Evolutionary conservation across 192 early-diverging fungal genomes (phyloP).

Genomic region (Backusella parvicylindrica): DNA sequence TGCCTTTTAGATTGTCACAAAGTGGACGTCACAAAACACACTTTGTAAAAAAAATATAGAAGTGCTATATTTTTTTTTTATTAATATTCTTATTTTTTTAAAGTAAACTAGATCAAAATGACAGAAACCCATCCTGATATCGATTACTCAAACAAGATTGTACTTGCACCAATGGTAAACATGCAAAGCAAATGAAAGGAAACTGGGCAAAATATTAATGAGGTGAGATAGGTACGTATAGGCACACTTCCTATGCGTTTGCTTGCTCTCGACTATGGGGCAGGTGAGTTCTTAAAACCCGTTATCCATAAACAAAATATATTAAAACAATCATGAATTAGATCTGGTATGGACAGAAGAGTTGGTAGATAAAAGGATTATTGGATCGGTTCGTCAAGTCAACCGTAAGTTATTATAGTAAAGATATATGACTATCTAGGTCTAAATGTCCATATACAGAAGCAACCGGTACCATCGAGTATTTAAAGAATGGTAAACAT

Average conservation of each 20-base stretch:
- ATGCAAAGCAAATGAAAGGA: background rate
- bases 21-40: background rate
- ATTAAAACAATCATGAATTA: constrained; percentile 8
- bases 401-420: constrained; percentile 51
- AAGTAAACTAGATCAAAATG: background rate
- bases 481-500: constrained; percentile 52
- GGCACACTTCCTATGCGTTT: constrained; percentile 90
- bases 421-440: background rate
- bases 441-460: constrained; percentile 14
- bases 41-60: background rate
- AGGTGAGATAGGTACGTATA: constrained; percentile 55
- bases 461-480: constrained; percentile 76
- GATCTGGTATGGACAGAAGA: constrained; percentile 91
- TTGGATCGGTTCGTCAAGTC: constrained; percentile 65
- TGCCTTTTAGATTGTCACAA: too few relatives aligned
- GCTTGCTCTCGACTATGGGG: constrained; percentile 82
- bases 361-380: constrained; percentile 84
- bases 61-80: background rate
- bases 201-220: background rate
- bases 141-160: constrained; percentile 56
- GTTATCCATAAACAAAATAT: background rate
- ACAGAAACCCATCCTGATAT: constrained; percentile 5
- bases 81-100: background rate
- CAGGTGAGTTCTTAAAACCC: too few relatives aligned
- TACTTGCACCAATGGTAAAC: constrained; percentile 94